Base-by-base conservation (phyloP, 1,284 basidiomycete genomes). In the Pseudozyma sp. region DNA sequence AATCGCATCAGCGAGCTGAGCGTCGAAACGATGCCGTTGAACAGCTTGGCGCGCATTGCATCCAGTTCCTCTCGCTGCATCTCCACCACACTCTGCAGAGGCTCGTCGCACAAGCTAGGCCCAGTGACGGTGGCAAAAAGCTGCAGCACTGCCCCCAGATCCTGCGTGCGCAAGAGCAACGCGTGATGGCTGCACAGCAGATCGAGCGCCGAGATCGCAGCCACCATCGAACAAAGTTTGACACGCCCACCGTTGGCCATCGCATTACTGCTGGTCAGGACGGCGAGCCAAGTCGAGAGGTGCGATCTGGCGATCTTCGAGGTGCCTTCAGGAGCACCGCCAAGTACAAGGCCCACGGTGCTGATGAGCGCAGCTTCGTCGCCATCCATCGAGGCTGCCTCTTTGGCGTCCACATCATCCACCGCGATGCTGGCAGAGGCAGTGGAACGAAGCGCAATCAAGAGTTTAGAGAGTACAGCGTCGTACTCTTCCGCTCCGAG, bases 1-100 rank as follows among this genome's bases (percentile, higher is more conserved):
- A 77, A 47, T 9, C 76, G 68, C 43, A 80, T 57, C 33, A 80
- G 37, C 40, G 68, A 57, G 7, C 68, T 34, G 24, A 80, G 45
- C 3, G 54, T 52, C 13, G 50, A 60, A 6, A 78, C 66, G 0
- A 75, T 34, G 14, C 56, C 60, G 5, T 29, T 17, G 29, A 74
- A 80, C 19, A 80, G 29, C 35, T 34, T 39, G 8, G 29, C 42
- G 5, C 53, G 29, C 14, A 64, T 40, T 19, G 5, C 16, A 7
- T 50, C 56, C 37, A 42, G 33, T 16, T 51, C 14, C 0, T 14
- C n/a, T 3, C 37, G 39, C 24, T 37, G 11, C 6, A 48, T 45
- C 14, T 31, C 35, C 16, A 61, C 24, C 14, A 63, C 11, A 19
- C 35, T 35, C 10, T 19, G 9, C 4, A 39, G 43, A 1, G 55